Conservation (phyloP, 768 basidiomycete genomes). For the Pleurotus cornucopiae region DNA sequence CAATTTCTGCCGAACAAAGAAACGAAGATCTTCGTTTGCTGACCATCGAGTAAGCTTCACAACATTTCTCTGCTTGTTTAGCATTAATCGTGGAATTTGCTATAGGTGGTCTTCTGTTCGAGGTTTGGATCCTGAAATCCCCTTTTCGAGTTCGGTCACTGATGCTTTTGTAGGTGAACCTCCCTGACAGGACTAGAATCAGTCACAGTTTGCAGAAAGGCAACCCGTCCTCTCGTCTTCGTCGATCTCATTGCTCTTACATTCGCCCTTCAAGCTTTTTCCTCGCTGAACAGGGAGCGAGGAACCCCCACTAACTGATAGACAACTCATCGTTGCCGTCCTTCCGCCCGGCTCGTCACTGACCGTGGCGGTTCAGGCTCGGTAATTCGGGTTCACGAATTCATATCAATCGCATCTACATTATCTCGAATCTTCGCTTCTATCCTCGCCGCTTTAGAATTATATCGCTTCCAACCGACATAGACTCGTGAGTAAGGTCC, state of each 20-base stretch:
- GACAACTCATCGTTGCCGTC: conserved; percentile 45
- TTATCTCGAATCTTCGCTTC: conserved; percentile 13
- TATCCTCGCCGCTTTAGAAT: background rate
- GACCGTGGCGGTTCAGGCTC: conserved; percentile 76
- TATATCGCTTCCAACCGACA: background rate
- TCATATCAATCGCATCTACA: conserved; percentile 16
- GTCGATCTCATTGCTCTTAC: conserved; percentile 13
- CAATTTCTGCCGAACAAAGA: conserved; percentile 73
- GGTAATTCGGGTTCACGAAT: conserved; percentile 51
- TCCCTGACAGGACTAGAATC: conserved; percentile 51
- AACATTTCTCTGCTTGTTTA: conserved; percentile 12
- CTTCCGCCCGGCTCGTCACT: conserved; percentile 56
- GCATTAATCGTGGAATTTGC: conserved; percentile 13
- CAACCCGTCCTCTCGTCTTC: conserved; percentile 13
- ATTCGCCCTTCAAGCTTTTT: conserved; percentile 46
- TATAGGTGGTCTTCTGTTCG: conserved; percentile 75
- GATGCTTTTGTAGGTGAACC: conserved; percentile 59
- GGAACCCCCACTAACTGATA: conserved; percentile 58
- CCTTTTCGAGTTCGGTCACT: conserved; percentile 12
- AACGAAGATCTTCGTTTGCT: conserved; percentile 79
- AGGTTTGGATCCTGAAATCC: conserved; percentile 37
- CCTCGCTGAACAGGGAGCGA: conserved; percentile 72
- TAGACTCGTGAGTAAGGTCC: conserved; percentile 1
- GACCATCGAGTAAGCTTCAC: conserved; percentile 63
- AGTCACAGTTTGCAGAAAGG: background rate